Evolutionary conservation across 306 rosid genomes (phyloP).

Genomic region (Quercus berberidifolia): DNA sequence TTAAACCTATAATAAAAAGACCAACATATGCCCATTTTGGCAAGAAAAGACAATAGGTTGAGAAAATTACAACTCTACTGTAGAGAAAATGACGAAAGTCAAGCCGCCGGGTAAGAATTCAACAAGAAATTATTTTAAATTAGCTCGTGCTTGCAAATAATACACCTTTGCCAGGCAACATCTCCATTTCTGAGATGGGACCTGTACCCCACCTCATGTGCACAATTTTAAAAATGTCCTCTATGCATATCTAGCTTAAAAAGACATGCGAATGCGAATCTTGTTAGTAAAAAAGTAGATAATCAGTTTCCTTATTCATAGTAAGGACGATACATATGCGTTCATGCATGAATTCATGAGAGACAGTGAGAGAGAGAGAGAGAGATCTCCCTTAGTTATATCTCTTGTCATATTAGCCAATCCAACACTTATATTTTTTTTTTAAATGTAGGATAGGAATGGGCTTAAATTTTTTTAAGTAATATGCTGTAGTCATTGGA

Average conservation of each 20-base stretch:
- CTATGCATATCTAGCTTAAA: too few species aligned
- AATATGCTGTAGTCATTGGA: slow-evolving; percentile 27
- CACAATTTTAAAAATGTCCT: too few species aligned
- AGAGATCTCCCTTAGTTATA: not conserved
- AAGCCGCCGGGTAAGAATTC: slow-evolving; percentile 5
- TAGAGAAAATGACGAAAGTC: not conserved
- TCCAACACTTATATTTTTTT: not conserved
- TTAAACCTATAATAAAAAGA: too few species aligned
- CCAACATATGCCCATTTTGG: too few species aligned
- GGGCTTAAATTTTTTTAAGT: slow-evolving; percentile 1
- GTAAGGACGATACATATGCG: not conserved
- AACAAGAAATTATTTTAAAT: too few species aligned
- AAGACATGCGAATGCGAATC: too few species aligned
- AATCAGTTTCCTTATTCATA: not conserved
- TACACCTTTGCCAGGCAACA: not conserved
- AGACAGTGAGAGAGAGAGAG: not conserved
- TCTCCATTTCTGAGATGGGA: not conserved
- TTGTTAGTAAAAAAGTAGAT: not conserved
- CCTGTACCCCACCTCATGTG: not conserved
- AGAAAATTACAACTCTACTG: not conserved
- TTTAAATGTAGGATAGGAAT: not conserved
- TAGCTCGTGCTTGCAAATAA: too few species aligned
- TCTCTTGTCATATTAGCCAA: not conserved
- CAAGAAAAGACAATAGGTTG: not conserved
- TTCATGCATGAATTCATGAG: too few species aligned